Conservation (phyloP, 192 early-diverging fungal genomes). For the Coemansia sp. region DNA sequence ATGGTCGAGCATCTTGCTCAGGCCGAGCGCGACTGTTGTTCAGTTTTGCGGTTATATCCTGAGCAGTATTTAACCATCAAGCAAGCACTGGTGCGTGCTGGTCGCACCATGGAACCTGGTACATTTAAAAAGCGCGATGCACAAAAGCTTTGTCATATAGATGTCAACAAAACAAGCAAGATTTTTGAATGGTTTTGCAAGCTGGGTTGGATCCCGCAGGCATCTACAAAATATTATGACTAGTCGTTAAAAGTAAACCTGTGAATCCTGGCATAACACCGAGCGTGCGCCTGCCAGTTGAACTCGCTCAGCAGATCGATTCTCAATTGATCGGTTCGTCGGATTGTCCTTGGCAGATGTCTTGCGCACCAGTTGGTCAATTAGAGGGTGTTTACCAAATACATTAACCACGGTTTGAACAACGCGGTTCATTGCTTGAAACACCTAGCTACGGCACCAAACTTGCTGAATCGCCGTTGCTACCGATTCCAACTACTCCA, state of each 20-base stretch:
- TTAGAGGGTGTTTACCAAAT: neutral
- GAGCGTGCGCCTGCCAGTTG: conserved; percentile 39
- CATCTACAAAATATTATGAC: conserved; percentile 3
- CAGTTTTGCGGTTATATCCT: conserved; percentile 39
- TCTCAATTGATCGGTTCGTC: conserved; percentile 22
- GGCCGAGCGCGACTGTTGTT: conserved; percentile 49
- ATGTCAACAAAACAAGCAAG: conserved; percentile 90
- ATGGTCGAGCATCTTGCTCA: conserved; percentile 28
- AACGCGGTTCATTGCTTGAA: conserved; percentile 15
- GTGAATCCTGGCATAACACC: conserved; percentile 33
- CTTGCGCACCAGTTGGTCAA: conserved; percentile 21
- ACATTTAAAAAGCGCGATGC: conserved; percentile 78
- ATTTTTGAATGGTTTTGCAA: conserved; percentile 87
- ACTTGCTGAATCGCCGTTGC: conserved; percentile 28
- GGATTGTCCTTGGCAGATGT: conserved; percentile 32
- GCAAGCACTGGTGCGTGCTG: conserved; percentile 42
- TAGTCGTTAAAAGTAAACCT: neutral
- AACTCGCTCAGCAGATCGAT: conserved; percentile 26
- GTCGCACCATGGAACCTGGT: conserved; percentile 31
- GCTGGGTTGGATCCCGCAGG: conserved; percentile 75
- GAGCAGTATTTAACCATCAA: conserved; percentile 49
- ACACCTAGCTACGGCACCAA: conserved; percentile 13
- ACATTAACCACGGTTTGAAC: conserved; percentile 5
- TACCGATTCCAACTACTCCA: neutral
- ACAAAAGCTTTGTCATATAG: conserved; percentile 83